Evolutionary conservation across 2,329 filamentous ascomycete species (phyloP), one percentile per base, ranked within the genome.

Genomic region (Aspergillus proliferans): DNA sequence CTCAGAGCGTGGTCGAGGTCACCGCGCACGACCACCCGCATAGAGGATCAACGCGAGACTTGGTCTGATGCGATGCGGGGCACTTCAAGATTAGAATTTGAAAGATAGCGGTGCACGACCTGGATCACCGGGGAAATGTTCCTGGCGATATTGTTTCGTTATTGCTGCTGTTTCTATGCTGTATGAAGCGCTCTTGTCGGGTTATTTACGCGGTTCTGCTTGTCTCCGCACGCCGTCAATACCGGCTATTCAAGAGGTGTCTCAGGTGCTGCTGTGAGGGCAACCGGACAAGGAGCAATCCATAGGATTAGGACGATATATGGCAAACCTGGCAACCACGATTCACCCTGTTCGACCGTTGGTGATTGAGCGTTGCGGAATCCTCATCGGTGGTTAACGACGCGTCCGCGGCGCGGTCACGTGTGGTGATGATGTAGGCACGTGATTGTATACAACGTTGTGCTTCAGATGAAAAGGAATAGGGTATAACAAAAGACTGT

Each of bases 351-450:
- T 9, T 38, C 34, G 34, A n/a, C 34, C 34, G 10, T 15, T 21
- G 8, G 38, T 40, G 38, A 21, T 19, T 15, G 10, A 40, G 5
- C 19, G 38, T 40, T 40, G 38, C 38, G 38, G 38, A 40, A 12
- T 14, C 38, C 18, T 40, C 34, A 41, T 18, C 36, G 47, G 47
- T 47, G 45, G 33, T 18, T 44, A 52, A 46, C 50, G 63, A 62
- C 65, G 65, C 63, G 64, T 66, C 48, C 53, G 56, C 56, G 52
- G 59, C 63, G 59, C 60, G 59, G 55, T 67, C 65, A 68, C 64
- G 63, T 67, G 64, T 22, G 3, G 15, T 18, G 5, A 38, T 7
- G 7, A 51, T 42, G 4, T 12, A 21, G n/a, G 2, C 38, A 40
- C 38, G 38, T 40, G 38, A 40, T 40, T 18, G 18, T 40, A 40